Base-by-base conservation (phyloP, 345 rosid species). In the Eucalyptus cloeziana region DNA sequence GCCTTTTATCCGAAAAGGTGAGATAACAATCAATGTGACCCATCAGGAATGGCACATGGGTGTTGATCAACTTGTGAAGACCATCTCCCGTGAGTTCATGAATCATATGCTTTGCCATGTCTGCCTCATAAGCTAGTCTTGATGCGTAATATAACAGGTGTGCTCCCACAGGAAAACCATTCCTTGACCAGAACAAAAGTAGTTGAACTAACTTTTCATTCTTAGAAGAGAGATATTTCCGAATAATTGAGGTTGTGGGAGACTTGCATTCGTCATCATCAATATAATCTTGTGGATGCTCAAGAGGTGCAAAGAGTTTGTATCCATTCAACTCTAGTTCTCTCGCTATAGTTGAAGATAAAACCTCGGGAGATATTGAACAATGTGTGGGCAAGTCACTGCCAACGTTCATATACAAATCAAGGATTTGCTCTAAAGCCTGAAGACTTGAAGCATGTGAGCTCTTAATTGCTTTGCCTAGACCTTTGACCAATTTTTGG, bases 81-180 rank as follows among this genome's bases (percentile, higher is more conserved):
- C 25, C 52, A 30, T 43, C 52, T 58, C 79, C 90, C 86, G 31
- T 88, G 83, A 89, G 81, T n/a, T 83, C 86, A 89, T 90, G 91
- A 87, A 43, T 91, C 85, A 87, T 52, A 89, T 64, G 87, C 88
- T 91, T 88, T 13, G 86, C 76, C 80, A 50, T 30, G 88, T 80
- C 22, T 49, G 93, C 94, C 90, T 94, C 96, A 87, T 88, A 88
- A 87, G 93, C 94, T 89, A 94, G 89, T 91, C 92, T 89, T 31
- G 92, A 89, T 85, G 90, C 93, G 79, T 93, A 93, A 54, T 89
- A 92, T 45, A 94, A 50, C 89, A 94, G 44, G 60, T 91, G 90
- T 31, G 94, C 94, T 85, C 95, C 94, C 58, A 94, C 93, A 3
- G 89, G 93, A 86, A 92, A 87, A 87, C 91, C 92, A 45, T 89